Evolutionary conservation across 2,329 filamentous ascomycete genomes (phyloP), one percentile per base, ranked within the genome.

Genomic region (Nemania sp.): DNA sequence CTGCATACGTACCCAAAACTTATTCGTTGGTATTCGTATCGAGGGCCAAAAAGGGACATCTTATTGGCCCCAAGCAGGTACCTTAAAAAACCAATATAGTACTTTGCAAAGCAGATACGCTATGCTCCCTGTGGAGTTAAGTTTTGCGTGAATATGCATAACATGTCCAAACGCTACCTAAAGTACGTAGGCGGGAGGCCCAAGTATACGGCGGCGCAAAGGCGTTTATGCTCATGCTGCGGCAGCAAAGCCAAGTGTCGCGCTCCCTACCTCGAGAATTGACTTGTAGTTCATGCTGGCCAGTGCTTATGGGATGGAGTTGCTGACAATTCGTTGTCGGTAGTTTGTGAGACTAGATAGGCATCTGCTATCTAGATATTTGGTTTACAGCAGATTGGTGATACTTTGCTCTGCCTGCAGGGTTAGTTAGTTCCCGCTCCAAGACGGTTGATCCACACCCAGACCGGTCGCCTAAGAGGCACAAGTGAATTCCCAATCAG

Each of bases 141-240:
- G 32, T 47, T 29, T 68, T 65, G 62, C 63, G 67, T 62, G 67
- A 68, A 63, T 58, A 65, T 70, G 70, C 67, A 68, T 66, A 66
- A 69, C 69, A 68, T 67, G 68, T 68, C 60, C 18, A 21, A 17
- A 34, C 59, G 62, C 61, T 59, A 64, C 25, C 25, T 64, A 66
- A n/a, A n/a, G n/a, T 65, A 63, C 60, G 66, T 66, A 55, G 56
- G 64, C 57, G 59, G n/a, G n/a, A n/a, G n/a, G n/a, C n/a, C n/a
- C n/a, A n/a, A n/a, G n/a, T n/a, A n/a, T n/a, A 67, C 65, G 66
- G 62, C 64, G 67, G 49, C 47, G 32, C 17, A 17, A 65, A 57
- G 60, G 56, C 54, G 50, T 64, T 63, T 62, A 66, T 25, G 57
- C 40, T 47, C 54, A 57, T 47, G 42, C 15, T 56, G 54, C 42